Evolutionary conservation across 1,139 yeast genomes (phyloP), one percentile per base, ranked within the genome.

Genomic region (Nematodospora anomalae): DNA sequence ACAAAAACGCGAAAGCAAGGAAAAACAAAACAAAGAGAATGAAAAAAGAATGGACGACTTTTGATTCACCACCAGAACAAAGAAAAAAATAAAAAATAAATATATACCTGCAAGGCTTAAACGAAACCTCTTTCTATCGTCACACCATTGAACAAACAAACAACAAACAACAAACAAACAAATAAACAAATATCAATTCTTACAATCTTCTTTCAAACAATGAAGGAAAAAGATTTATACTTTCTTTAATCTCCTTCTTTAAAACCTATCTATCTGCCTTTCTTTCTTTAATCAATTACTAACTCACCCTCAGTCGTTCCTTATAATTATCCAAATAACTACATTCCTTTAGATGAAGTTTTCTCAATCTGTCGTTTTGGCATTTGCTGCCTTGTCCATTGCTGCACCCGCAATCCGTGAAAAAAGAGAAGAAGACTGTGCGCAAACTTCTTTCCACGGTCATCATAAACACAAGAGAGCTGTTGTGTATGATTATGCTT

Each of bases 341-440:
- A 27, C 32, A 15, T 20, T 27, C 29, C 23, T 23, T 30, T 28
- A 23, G 32, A 65, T 65, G 71, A 64, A 60, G 50, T 57, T 64
- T 36, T 49, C 60, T 36, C 45, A 51, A 37, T 51, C 64, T 38
- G 46, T 63, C 37, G 43, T 62, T 16, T 52, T 63, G 42, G 64
- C 65, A 44, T 51, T 64, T 54, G 65, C 76, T 35, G 60, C 76
- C 36, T 58, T 70, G 37, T 63, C 67, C 28, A 35, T 60, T 35
- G 76, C 77, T 43, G 76, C 75, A 37, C 75, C 80, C 35, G 73
- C 77, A 37, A 59, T 57, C 42, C 59, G 63, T 25, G 28, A 30
- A 14, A 49, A 35, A 32, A 54, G 60, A 30, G 53, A 51, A 20
- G 55, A 49, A 13, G 70, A 69, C 45, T 72, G 78, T 43, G 57